Base-by-base conservation (phyloP, 2,329 filamentous ascomycete genomes). In the Sclerotinia borealis region DNA sequence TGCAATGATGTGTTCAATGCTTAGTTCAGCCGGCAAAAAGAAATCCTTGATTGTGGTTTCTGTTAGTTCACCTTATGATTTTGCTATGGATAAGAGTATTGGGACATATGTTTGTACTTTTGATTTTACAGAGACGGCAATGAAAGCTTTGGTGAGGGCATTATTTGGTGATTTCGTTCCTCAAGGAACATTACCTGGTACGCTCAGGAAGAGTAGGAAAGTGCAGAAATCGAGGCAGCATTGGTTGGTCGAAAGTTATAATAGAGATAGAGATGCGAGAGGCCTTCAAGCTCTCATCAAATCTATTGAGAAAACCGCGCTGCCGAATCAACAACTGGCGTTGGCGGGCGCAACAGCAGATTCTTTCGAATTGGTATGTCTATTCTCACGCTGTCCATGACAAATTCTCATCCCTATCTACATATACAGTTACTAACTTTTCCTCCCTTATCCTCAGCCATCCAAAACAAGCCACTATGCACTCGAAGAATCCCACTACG, bases 51-150 rank as follows among this genome's bases (percentile, higher is more conserved):
- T 97, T 29, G 93, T 97, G 4, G 89, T 97, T 9, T 90, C 93
- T 0, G 93, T 96, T 69, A 96, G 92, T 76, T 97, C 93, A 0
- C 93, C 93, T 0, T 98, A 97, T 75, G 93, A 98, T 75, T 98
- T 98, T 74, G 92, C 92, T 50, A 92, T 93, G 84, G 93, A 98
- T 72, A 89, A 89, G 68, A 87, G 87, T 0, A 93, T 98, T 47
- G 90, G 91, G 7, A 96, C 93, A 1, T 97, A 97, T 71, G 83
- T 98, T 47, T 97, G 93, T 79, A 96, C 93, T 0, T 97, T 96
- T 75, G 93, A 97, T 77, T 97, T 96, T 72, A 97, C 93, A 0
- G 93, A 97, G 71, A 93, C 90, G 9, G 92, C 93, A 22, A 85
- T 97, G 78, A 87, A 89, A 65, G 91, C 92, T 1, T 79, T 96